Evolutionary conservation across 805 yeast species (phyloP), one percentile per base, ranked within the genome.

Genomic region (Alloascoidea africana): DNA sequence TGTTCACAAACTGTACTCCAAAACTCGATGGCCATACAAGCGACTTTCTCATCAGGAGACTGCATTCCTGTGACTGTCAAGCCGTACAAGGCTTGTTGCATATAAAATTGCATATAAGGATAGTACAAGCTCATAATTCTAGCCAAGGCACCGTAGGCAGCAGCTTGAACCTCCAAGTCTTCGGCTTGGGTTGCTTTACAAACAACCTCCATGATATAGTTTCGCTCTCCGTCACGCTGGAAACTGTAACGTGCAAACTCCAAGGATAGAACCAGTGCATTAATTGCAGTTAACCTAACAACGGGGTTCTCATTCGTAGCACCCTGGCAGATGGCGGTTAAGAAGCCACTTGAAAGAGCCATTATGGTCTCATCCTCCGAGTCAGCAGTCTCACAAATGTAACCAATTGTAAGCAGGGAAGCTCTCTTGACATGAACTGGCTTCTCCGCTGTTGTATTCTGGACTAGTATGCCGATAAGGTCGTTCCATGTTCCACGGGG

Each of bases 1-100:
- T 81, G 96, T 62, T 91, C 98, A 63, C 97, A 87, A n/a, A 91
- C 91, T n/a, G 98, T 85, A 42, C 89, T 76, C 98, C 98, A 91
- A 56, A 91, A 89, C 62, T 91, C 98, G 41, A 91, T 91, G 18
- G 98, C 96, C 96, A 89, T 87, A 54, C 96, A 85, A 1, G 96
- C 80, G 18, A 91, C 97, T 49, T 73, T 73, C 50, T 82, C 94
- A 59, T 84, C 80, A 23, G 61, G 53, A 40, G 85, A 77, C 58
- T 78, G 78, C 96, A 91, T 91, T 34, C 97, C 96, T 36, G 17
- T 42, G 34, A 89, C 86, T 3, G 97, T 87, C 41, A 91, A 67
- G 14, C 85, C 84, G 49, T 81, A 91, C 38, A 91, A 62, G 2
- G 98, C 98, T 63, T 84, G 86, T 60, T 89, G 96, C 98, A 91